Evolutionary conservation across 495 filamentous ascomycete species (phyloP), one percentile per base, ranked within the genome.

Genomic region (Neurospora discreta): DNA sequence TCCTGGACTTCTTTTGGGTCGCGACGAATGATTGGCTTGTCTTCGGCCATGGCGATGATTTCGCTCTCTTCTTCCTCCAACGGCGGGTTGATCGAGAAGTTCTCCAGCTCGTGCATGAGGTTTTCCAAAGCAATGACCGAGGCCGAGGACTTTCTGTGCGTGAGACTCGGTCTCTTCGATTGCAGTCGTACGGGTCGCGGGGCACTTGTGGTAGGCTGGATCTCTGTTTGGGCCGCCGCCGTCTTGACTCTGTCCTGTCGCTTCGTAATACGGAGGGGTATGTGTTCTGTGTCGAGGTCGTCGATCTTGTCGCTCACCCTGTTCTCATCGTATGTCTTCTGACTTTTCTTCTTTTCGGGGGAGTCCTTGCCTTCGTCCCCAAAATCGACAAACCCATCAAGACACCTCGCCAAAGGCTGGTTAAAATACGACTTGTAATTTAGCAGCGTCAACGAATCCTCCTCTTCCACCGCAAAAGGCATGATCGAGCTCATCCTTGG

Each of bases 351-450:
- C 39, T 69, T 30, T 39, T 60, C 68, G 42, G 42, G 18, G 7
- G 8, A 44, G 18, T 39, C 42, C 30, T 75, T 43, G 40, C 67
- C 43, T 13, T 70, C 58, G 6, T 70, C 30, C 5, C 26, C 23
- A 15, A 43, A 18, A 39, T 71, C 30, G 39, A 36, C 26, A 65
- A 43, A 30, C 23, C 70, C 41, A 33, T 80, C 78, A 9, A 80
- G 69, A 40, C 77, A 80, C 11, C 78, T 73, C 3, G 69, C 77
- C 26, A 80, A 70, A 11, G 77, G 75, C 8, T 69, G 72, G 42
- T 76, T 75, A 70, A 77, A 74, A 69, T 75, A 80, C 3, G 52
- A 52, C 40, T 78, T 76, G 72, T 78, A 77, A 39, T 75, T 75
- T n/a, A 78, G 60, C 38, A 80, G 67, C 1, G 77, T 80, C 69